Percentiles rank a stretch among this genome's conserved stretches.
Evolutionary conservation across 2,329 filamentous ascomycete species (phyloP).

Genomic region (Aspergillus tamarii): DNA sequence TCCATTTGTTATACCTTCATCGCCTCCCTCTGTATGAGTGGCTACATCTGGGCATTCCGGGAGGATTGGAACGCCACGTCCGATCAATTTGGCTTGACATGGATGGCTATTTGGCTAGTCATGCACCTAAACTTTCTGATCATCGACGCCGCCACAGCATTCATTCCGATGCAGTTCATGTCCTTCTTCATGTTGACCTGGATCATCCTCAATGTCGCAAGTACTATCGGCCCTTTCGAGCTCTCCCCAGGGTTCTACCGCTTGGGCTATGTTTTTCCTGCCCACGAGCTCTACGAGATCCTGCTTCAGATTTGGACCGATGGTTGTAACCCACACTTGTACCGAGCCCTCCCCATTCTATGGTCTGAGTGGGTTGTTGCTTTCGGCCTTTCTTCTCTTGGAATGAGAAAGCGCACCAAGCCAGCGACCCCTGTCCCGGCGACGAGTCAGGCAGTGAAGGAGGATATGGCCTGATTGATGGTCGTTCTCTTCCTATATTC

Average conservation of each 20-base stretch:
- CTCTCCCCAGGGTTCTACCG: conserved; percentile 46
- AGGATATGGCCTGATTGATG: not conserved
- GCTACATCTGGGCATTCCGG: conserved; percentile 52
- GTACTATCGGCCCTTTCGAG: conserved; percentile 48
- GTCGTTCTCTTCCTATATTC: not conserved
- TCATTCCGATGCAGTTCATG: conserved; percentile 43
- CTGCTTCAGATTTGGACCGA: conserved; percentile 47
- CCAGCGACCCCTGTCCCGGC: not conserved
- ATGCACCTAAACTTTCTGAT: conserved; percentile 50
- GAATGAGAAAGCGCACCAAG: not conserved
- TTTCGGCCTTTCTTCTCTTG: not conserved
- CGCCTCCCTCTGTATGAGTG: conserved; percentile 45
- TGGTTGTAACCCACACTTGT: conserved; percentile 46
- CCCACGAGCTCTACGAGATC: conserved; percentile 43
- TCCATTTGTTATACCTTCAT: conserved; percentile 43
- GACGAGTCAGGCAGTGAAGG: not conserved
- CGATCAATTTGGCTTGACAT: conserved; percentile 47
- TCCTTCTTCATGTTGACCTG: conserved; percentile 51
- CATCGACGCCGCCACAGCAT: conserved; percentile 49
- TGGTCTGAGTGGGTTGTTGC: not conserved
- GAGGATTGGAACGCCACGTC: conserved; percentile 32
- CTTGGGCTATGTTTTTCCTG: conserved; percentile 43
- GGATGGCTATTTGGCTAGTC: conserved; percentile 50
- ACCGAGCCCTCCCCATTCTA: conserved; percentile 45
- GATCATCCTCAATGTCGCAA: conserved; percentile 49